Conservation (phyloP, 371 early-diverging fungal species). For the Mucor mucedo region DNA sequence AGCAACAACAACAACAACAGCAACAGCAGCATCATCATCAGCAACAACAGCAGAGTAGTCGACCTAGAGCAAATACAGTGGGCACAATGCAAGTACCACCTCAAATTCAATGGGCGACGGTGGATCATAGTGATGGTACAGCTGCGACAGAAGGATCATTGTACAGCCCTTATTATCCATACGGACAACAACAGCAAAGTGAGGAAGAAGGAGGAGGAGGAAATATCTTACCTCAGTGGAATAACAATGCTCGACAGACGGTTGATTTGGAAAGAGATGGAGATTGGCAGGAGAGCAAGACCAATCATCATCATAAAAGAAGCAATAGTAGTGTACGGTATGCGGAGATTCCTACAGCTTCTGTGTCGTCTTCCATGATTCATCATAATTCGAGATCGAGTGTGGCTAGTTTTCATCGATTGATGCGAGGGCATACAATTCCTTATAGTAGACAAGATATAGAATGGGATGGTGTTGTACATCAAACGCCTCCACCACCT, state of each 20-base stretch:
- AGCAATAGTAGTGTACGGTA: constrained; percentile 43
- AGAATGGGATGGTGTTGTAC: constrained; percentile 54
- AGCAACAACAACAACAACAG: neutral
- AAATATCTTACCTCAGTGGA: constrained; percentile 22
- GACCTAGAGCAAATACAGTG: constrained; percentile 52
- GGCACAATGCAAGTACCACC: constrained; percentile 49
- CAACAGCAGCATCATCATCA: constrained; percentile 5
- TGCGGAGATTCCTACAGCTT: constrained; percentile 27
- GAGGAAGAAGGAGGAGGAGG: neutral
- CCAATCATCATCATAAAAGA: constrained; percentile 28
- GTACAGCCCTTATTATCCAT: constrained; percentile 26
- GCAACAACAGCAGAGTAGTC: constrained; percentile 4
- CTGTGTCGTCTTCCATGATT: constrained; percentile 1
- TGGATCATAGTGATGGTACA: constrained; percentile 21
- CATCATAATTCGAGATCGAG: constrained; percentile 14
- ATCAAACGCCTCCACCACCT: constrained; percentile 9
- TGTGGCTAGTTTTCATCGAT: constrained; percentile 45
- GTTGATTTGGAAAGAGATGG: constrained; percentile 36
- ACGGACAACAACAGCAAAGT: constrained; percentile 16
- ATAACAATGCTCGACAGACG: constrained; percentile 11
- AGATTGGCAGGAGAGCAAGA: constrained; percentile 28
- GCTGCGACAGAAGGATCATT: constrained; percentile 16
- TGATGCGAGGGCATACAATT: constrained; percentile 42
- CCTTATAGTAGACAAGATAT: constrained; percentile 44
- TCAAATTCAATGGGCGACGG: constrained; percentile 40